Conservation (phyloP, 768 basidiomycete genomes). For the Dacryopinax primogenitus region DNA sequence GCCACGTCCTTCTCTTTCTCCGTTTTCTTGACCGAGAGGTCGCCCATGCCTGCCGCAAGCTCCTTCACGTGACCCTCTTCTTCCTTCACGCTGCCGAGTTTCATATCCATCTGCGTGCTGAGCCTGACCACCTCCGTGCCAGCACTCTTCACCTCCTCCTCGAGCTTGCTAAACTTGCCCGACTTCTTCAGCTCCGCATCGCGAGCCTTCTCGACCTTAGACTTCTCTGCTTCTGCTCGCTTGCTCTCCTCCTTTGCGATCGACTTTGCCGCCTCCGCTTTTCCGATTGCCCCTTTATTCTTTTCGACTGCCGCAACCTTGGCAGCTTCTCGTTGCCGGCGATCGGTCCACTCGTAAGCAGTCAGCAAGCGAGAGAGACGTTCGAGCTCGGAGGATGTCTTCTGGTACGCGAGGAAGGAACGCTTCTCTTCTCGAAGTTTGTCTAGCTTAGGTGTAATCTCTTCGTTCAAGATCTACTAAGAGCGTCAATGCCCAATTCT, state of each 20-base stretch:
- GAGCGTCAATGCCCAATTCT: too few relatives aligned
- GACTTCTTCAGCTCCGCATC: constrained; percentile 87
- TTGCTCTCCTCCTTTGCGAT: constrained; percentile 42
- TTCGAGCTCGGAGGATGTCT: constrained; percentile 76
- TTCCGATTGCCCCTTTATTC: constrained; percentile 30
- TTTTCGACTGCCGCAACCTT: constrained; percentile 46
- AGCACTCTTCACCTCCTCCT: constrained; percentile 62
- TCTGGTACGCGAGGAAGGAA: constrained; percentile 79
- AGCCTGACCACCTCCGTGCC: constrained; percentile 73
- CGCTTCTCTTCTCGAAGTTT: constrained; percentile 82
- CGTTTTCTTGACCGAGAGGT: constrained; percentile 48
- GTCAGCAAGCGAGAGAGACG: constrained; percentile 64
- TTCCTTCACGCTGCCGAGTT: constrained; percentile 57
- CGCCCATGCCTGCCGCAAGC: constrained; percentile 44
- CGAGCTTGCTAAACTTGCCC: constrained; percentile 76
- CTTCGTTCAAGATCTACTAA: constrained; percentile 54
- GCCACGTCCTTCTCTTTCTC: constrained; percentile 51
- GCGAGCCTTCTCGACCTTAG: constrained; percentile 55
- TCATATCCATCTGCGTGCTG: constrained; percentile 75
- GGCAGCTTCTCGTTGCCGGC: constrained; percentile 36
- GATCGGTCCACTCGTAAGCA: constrained; percentile 79
- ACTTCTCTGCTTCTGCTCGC: constrained; percentile 53
- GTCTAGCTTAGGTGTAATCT: constrained; percentile 89
- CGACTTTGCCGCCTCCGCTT: constrained; percentile 37
- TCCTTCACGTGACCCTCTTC: constrained; percentile 50